Conservation (phyloP, 805 yeast species). For the Candida nanaspora region DNA sequence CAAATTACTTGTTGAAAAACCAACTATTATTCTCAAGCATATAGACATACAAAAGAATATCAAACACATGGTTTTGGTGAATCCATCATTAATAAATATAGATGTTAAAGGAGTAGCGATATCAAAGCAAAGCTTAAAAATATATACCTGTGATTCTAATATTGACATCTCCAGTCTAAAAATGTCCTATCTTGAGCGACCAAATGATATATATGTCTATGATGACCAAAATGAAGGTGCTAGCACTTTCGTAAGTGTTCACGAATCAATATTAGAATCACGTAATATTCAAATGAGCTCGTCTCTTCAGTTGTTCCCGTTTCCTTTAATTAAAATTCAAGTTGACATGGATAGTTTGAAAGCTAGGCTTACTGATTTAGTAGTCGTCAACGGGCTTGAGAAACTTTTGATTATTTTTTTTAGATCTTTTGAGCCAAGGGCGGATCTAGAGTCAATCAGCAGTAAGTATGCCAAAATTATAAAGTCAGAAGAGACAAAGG, state of each 20-base stretch:
- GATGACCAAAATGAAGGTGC: not conserved
- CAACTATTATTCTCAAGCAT: conserved; percentile 17
- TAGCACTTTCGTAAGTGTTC: not conserved
- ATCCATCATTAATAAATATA: conserved; percentile 15
- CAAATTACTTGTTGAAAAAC: conserved; percentile 21
- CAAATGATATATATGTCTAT: not conserved
- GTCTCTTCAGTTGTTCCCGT: not conserved
- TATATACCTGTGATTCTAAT: conserved; percentile 7
- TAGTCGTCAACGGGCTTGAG: conserved; percentile 22
- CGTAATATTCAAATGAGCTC: conserved; percentile 13
- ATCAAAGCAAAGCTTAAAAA: not conserved
- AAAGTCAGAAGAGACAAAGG: too few species aligned
- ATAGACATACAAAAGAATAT: conserved; percentile 2
- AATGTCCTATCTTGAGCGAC: conserved; percentile 13
- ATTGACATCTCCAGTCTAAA: conserved; percentile 15
- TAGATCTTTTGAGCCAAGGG: not conserved
- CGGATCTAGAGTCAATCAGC: not conserved
- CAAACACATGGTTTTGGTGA: conserved; percentile 13
- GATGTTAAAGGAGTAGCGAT: conserved; percentile 6
- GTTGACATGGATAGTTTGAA: not conserved
- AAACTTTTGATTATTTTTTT: conserved; percentile 5
- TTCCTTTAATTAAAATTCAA: conserved; percentile 8
- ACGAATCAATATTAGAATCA: conserved; percentile 3
- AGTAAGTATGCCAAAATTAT: not conserved
- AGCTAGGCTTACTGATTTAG: conserved; percentile 14